Evolutionary conservation across 306 rosid species (phyloP).

Genomic region (Leucaena leucocephala): DNA sequence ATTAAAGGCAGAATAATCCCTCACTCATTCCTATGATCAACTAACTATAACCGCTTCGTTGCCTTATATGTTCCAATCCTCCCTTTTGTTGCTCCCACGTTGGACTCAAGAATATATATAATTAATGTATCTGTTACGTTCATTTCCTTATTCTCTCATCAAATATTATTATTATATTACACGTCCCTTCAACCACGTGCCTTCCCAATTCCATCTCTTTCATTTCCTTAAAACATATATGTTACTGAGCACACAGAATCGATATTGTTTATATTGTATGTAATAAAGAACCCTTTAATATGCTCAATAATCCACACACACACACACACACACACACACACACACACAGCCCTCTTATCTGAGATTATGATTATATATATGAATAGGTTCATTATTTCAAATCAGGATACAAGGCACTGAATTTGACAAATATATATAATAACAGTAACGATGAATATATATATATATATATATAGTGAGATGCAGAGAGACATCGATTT

Average conservation of each 20-base stretch:
- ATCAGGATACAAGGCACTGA: slow-evolving; percentile 9
- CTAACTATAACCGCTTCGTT: background rate
- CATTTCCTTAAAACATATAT: too few species aligned
- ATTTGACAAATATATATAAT: background rate
- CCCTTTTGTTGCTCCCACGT: slow-evolving; percentile 13
- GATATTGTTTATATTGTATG: background rate
- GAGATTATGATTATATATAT: background rate
- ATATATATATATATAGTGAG: too few species aligned
- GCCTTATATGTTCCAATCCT: background rate
- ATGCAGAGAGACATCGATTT: background rate
- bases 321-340: too few species aligned
- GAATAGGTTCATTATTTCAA: background rate
- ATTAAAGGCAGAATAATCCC: background rate
- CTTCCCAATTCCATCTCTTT: background rate
- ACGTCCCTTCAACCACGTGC: slow-evolving; percentile 13
- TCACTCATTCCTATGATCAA: background rate
- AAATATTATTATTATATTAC: background rate
- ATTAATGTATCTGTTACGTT: background rate
- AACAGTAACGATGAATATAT: background rate
- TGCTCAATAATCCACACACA: rapidly evolving
- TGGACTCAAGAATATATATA: background rate
- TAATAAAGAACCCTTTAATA: too few species aligned
- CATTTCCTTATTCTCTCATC: background rate
- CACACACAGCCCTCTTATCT: too few species aligned
- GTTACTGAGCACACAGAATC: background rate